Conservation (phyloP, 192 early-diverging fungal genomes). For the Physocladia obscura region DNA sequence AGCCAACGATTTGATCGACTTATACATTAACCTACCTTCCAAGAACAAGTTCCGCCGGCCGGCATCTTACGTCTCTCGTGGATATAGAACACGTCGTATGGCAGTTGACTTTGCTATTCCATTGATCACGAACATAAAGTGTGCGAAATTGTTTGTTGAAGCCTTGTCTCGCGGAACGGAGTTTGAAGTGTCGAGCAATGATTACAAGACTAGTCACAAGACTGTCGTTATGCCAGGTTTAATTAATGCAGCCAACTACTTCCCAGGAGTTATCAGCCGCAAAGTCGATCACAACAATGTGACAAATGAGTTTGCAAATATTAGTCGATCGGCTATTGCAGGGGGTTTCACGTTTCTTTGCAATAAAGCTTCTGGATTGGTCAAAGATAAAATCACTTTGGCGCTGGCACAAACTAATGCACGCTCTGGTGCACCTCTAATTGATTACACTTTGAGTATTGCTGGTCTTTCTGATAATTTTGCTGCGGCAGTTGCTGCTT, state of each 20-base stretch:
- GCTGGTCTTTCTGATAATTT: slow-evolving; percentile 71
- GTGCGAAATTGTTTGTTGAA: slow-evolving; percentile 97
- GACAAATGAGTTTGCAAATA: slow-evolving; percentile 55
- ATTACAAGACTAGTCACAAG: slow-evolving; percentile 88
- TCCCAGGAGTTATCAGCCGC: slow-evolving; percentile 52
- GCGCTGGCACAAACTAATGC: slow-evolving; percentile 51
- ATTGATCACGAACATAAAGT: slow-evolving; percentile 98
- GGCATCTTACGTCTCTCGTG: slow-evolving; percentile 88
- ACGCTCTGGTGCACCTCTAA: slow-evolving; percentile 46
- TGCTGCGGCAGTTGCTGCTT: slow-evolving; percentile 40
- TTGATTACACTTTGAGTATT: slow-evolving; percentile 70
- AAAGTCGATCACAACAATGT: slow-evolving; percentile 16
- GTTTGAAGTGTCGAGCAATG: slow-evolving; percentile 79
- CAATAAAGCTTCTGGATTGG: slow-evolving; percentile 55
- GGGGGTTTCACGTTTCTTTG: slow-evolving; percentile 89
- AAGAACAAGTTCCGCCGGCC: slow-evolving; percentile 95
- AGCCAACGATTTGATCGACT: slow-evolving; percentile 93
- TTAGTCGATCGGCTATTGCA: slow-evolving; percentile 72
- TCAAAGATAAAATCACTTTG: slow-evolving; percentile 59
- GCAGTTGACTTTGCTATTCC: slow-evolving; percentile 96
- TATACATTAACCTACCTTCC: slow-evolving; percentile 98
- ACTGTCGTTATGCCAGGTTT: slow-evolving; percentile 83
- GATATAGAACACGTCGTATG: slow-evolving; percentile 94
- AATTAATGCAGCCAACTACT: slow-evolving; percentile 74
- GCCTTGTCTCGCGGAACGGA: slow-evolving; percentile 74